Evolutionary conservation across 345 rosid genomes (phyloP), one percentile per base, ranked within the genome.

Genomic region (Acer saccharum): DNA sequence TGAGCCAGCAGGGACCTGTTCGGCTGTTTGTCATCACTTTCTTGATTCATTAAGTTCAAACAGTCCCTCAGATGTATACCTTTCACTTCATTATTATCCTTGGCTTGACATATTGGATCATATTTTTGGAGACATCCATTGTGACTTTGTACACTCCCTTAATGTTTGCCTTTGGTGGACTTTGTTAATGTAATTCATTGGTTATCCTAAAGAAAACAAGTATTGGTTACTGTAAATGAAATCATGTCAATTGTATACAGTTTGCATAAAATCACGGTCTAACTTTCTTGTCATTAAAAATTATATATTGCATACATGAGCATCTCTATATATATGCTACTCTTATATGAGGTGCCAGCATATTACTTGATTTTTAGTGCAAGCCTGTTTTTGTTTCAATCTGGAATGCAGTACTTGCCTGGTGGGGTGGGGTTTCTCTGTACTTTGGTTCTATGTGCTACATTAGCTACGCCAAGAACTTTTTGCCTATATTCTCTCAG

Each of bases 51-150:
- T 27, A 52, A 70, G 62, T 8, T 60, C 17, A 39, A n/a, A 6
- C 35, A 20, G 35, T 71, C 64, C 27, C 11, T 71, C 35, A 6
- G 74, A 71, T n/a, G 16, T 32, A 16, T 52, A 25, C 27, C 27
- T 25, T 25, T 25, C 27, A 25, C 27, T 25, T 25, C 27, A 25
- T 25, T 25, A 25, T 25, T 25, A 25, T 25, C 27, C 44, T 7
- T 1, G 1, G 25, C 46, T 54, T 54, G 23, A 54, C 46, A 9
- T 29, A 23, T 50, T 16, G 63, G 41, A 17, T 52, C 74, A 25
- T 71, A 17, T 71, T 29, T 54, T 71, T 54, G 17, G 35, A 10
- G 74, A 71, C 74, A 17, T 55, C 63, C n/a, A n/a, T 68, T 71
- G 64, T 55, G 48, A 52, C 3, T 71, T 12, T 32, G 9, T 54